A percentile compares a stretch with the other conserved stretches of the same genome.
Evolutionary conservation across 2,329 filamentous ascomycete species (phyloP).

Genomic region (Zymoseptoria ardabiliae): DNA sequence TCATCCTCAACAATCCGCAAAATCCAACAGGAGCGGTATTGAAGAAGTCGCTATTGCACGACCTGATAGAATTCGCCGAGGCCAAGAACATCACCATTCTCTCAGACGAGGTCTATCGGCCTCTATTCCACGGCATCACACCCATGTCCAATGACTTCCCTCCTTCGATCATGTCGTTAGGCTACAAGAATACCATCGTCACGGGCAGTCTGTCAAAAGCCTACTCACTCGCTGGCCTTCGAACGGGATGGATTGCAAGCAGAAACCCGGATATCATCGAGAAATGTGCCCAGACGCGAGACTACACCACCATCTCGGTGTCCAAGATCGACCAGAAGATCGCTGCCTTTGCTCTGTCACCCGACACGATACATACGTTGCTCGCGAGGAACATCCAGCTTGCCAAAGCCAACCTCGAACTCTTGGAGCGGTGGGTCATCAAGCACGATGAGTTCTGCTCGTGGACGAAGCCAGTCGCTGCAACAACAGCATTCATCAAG

Average conservation of each 20-base stretch:
- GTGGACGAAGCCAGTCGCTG: conserved; percentile 69
- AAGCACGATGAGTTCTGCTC: conserved; percentile 56
- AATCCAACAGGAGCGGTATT: conserved; percentile 73
- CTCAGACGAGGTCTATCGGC: conserved; percentile 76
- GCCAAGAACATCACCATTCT: conserved; percentile 59
- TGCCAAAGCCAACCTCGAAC: conserved; percentile 57
- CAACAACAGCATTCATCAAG: conserved; percentile 70
- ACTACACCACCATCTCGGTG: conserved; percentile 83
- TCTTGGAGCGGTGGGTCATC: conserved; percentile 62
- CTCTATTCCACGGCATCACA: conserved; percentile 65
- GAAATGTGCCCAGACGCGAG: conserved; percentile 56
- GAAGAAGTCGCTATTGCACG: conserved; percentile 51
- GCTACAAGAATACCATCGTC: conserved; percentile 62
- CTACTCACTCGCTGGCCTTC: conserved; percentile 73
- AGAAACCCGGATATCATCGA: conserved; percentile 56
- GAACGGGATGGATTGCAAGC: conserved; percentile 75
- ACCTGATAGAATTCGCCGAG: conserved; percentile 57
- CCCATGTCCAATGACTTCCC: conserved; percentile 49
- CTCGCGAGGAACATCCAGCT: conserved; percentile 58
- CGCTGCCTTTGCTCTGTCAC: conserved; percentile 65
- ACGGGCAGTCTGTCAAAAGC: conserved; percentile 82
- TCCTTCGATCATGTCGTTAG: conserved; percentile 63
- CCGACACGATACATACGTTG: conserved; percentile 55
- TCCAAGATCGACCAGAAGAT: conserved; percentile 75
- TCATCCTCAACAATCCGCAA: conserved; percentile 68